Conservation (phyloP, 2,329 filamentous ascomycete species). For the Dothistroma septosporum region DNA sequence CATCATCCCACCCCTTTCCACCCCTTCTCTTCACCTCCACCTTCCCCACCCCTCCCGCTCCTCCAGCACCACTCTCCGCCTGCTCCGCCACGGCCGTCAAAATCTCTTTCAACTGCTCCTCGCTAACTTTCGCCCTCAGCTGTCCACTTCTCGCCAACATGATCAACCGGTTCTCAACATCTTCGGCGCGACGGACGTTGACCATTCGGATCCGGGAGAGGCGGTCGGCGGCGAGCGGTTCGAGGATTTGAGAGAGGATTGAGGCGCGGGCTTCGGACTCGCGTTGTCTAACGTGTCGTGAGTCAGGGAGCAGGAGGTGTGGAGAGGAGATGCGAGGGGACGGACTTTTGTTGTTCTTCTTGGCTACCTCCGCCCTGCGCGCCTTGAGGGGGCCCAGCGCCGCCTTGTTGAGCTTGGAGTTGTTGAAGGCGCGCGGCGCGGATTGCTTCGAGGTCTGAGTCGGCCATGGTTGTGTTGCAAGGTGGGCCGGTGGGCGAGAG, state of each 20-base stretch:
- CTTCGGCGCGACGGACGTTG: slow-evolving; percentile 82
- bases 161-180: slow-evolving; percentile 90
- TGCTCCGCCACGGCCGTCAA: slow-evolving; percentile 76
- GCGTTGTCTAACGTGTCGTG: slow-evolving; percentile 26
- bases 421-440: slow-evolving; percentile 88
- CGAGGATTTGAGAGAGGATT: slow-evolving; percentile 87
- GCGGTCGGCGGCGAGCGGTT: slow-evolving; percentile 88
- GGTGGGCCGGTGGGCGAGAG: background rate
- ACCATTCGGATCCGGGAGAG: slow-evolving; percentile 92
- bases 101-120: slow-evolving; percentile 89
- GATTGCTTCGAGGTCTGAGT: slow-evolving; percentile 71
- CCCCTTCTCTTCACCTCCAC: slow-evolving; percentile 83
- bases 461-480: slow-evolving; percentile 49
- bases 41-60: slow-evolving; percentile 50
- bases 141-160: slow-evolving; percentile 86
- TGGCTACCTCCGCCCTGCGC: slow-evolving; percentile 45
- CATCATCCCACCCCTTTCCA: slow-evolving; percentile 72
- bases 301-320: slow-evolving; percentile 32
- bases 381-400: slow-evolving; percentile 32
- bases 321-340: background rate
- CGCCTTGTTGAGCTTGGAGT: slow-evolving; percentile 66
- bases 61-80: slow-evolving; percentile 53
- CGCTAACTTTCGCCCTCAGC: slow-evolving; percentile 79
- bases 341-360: slow-evolving; percentile 61
- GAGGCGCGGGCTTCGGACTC: slow-evolving; percentile 67